A percentile compares a stretch with the other conserved stretches of the same genome.
Conservation (phyloP, 108 stramenopile species). For the Cyclotella kingstonii region DNA sequence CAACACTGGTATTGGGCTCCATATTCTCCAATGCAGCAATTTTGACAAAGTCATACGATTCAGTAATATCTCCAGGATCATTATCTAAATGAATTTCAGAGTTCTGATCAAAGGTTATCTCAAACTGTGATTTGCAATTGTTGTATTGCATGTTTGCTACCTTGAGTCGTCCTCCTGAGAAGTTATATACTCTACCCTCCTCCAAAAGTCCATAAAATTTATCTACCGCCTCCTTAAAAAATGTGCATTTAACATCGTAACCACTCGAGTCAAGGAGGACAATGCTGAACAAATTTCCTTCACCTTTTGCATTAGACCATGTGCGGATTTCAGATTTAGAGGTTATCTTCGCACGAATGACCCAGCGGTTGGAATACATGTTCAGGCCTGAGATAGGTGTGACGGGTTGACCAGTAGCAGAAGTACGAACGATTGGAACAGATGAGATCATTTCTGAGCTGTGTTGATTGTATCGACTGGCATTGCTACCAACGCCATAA, state of each 20-base stretch:
- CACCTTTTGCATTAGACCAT: conserved; percentile 92
- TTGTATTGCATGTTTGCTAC: conserved; percentile 94
- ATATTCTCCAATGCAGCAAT: conserved; percentile 70
- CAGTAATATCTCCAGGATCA: conserved; percentile 74
- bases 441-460: conserved; percentile 17
- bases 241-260: conserved; percentile 90
- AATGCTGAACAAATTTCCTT: conserved; percentile 85
- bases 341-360: conserved; percentile 86
- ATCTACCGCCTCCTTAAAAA: conserved; percentile 96
- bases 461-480: conserved; percentile 55
- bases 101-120: conserved; percentile 93
- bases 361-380: conserved; percentile 95
- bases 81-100: conserved; percentile 76
- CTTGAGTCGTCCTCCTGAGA: conserved; percentile 90
- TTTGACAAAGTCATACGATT: conserved; percentile 66
- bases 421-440: conserved; percentile 62
- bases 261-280: conserved; percentile 87
- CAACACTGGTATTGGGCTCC: conserved; percentile 63
- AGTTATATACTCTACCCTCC: conserved; percentile 89
- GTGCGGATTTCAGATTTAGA: conserved; percentile 85
- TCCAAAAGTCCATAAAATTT: conserved; percentile 83
- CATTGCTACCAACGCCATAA: conserved; percentile 21
- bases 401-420: conserved; percentile 53
- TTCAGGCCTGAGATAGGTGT: conserved; percentile 89
- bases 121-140: conserved; percentile 85